These are phyloP conservation scores for Amesomyces nigricolor DNA, from an alignment of 2,329 filamentous ascomycete species.

Conservation along the genomic window DNA sequence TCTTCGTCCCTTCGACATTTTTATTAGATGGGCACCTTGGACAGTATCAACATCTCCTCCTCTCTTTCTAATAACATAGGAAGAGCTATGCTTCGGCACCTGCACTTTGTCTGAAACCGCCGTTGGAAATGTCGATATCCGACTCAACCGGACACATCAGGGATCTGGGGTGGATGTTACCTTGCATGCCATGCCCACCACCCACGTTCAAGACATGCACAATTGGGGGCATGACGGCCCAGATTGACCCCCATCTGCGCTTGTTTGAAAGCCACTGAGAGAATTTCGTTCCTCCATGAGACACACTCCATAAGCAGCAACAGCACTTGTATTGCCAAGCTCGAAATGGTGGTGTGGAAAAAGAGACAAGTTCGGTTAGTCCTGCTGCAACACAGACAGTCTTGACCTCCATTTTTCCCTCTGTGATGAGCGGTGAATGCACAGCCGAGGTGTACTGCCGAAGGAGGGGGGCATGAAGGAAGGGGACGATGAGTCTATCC, in stretches of 20 bases:
- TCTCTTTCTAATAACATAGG: no score
- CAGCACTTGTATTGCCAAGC: neutral
- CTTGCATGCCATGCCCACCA: no score
- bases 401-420: neutral
- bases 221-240: no score
- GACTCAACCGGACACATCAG: no score
- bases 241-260: neutral
- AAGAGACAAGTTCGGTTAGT: neutral
- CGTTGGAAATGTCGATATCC: no score
- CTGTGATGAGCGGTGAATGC: conserved; percentile 24
- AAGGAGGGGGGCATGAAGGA: neutral
- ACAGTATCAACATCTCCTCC: no score
- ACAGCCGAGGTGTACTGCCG: neutral
- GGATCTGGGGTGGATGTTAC: no score
- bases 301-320: neutral
- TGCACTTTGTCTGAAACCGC: no score
- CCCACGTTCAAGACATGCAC: no score
- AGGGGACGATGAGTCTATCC: neutral
- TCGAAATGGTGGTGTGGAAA: neutral
- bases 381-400: conserved; percentile 13
- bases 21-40: no score
- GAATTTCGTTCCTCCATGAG: neutral
- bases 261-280: neutral
- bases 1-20: no score
- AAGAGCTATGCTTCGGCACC: no score